Evolutionary conservation across 345 rosid species (phyloP), one percentile per base, ranked within the genome.

Genomic region (Kernera saxatilis): DNA sequence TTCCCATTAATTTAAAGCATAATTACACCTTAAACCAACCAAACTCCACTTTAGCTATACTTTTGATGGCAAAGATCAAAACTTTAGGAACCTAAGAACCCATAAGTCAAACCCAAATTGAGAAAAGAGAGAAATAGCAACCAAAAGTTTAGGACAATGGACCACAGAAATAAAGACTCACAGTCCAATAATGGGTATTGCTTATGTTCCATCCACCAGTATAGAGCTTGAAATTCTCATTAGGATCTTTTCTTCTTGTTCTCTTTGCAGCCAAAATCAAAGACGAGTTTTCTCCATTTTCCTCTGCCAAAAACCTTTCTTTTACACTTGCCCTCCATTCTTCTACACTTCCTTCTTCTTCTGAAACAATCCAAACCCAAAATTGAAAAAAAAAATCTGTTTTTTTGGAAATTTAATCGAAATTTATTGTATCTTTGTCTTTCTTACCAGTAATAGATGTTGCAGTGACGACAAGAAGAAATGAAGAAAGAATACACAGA

Each of bases 121-220:
- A 1, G 21, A 11, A 51, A 48, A 2, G 19, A 52, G 61, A 52
- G 37, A 17, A 13, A 50, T 6, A 57, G n/a, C 50, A 68, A 17
- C 15, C 35, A 44, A 56, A 15, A 3, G 12, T 5, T 10, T 36
- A 49, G 45, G 32, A 18, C n/a, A 64, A 3, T 41, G 71, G 70
- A 72, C 55, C 62, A 72, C 61, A 71, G 6, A 65, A 26, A 10
- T 37, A 69, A 45, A 46, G 65, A 86, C 99, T 84, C 81, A 94
- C 99, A 80, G 92, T 85, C 96, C 88, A 89, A 71, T 94, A 94
- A 75, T 92, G 85, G 5, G 55, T 0, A 56, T 78, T 83, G 86
- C 93, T 92, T 75, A 94, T 92, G 74, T 94, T 92, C 89, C 89
- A 94, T 50, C 99, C 99, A 66, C 96, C 93, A 35, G 80, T 76